These are phyloP conservation scores for Gossypium mustelinum DNA, from an alignment of 345 rosid species.

Conservation along the genomic window DNA sequence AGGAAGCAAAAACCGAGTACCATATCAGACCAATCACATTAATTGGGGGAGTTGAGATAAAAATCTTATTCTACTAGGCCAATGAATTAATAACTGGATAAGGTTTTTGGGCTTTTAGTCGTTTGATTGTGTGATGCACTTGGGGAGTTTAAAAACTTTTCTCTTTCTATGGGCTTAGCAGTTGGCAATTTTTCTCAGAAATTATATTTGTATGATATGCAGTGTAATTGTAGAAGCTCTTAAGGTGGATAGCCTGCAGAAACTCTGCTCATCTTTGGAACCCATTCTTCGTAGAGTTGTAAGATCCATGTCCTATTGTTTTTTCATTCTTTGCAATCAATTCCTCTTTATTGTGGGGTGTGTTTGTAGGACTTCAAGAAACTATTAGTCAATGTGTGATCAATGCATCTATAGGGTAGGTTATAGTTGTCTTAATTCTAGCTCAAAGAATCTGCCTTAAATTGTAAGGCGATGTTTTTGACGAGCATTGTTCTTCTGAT, in stretches of 20 bases:
- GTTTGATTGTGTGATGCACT: background rate
- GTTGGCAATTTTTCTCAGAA: background rate
- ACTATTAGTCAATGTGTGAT: background rate
- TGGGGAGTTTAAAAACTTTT: background rate
- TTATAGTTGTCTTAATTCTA: background rate
- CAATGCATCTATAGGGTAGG: background rate
- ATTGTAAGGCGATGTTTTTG: background rate
- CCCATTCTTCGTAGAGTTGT: constrained; percentile 98
- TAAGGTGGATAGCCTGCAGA: constrained; percentile 93
- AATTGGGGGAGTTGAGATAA: background rate
- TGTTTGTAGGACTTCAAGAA: background rate
- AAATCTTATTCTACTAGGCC: background rate
- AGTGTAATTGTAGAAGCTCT: constrained; percentile 97
- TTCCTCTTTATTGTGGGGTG: background rate
- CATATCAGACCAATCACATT: background rate
- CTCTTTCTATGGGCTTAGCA: background rate
- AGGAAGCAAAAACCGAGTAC: background rate
- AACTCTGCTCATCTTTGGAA: constrained; percentile 94
- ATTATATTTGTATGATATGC: constrained; percentile 18
- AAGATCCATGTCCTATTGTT: constrained; percentile 30
- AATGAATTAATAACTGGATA: background rate
- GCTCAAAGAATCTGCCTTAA: background rate
- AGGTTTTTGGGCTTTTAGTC: background rate
- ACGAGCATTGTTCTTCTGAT: background rate
- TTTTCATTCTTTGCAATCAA: background rate